phyloP scores from a whole-genome alignment of 148 eudicot genomes.

The Amaranthus cruentus region DNA sequence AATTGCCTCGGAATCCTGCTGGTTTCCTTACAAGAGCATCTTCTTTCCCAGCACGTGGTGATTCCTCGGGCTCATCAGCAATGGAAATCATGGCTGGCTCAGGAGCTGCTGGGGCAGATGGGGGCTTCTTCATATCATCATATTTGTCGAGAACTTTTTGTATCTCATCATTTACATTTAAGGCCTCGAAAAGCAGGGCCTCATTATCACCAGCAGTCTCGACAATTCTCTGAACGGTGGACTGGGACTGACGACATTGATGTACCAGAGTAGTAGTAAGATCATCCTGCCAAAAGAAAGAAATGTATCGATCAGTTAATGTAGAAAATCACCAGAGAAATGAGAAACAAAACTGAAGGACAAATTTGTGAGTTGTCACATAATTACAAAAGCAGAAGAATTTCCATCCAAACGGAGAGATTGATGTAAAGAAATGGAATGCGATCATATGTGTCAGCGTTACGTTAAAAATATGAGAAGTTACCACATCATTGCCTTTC shows the following conservation, averaged over 20 bases:
- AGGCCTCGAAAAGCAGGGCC: constrained; percentile 94
- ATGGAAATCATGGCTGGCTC: constrained; percentile 93
- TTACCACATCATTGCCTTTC: no score
- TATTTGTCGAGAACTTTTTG: constrained; percentile 72
- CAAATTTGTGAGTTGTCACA: no score
- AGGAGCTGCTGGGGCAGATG: constrained; percentile 39
- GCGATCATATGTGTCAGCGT: no score
- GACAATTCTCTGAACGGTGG: constrained; percentile 67
- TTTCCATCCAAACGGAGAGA: no score
- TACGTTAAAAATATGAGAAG: no score
- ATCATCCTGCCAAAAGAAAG: constrained; percentile 59
- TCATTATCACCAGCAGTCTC: constrained; percentile 86
- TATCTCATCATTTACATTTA: constrained; percentile 90
- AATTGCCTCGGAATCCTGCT: constrained; percentile 35
- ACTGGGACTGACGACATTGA: constrained; percentile 77
- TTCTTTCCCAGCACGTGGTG: constrained; percentile 59
- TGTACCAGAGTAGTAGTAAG: constrained; percentile 76
- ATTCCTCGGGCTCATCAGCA: constrained; percentile 87
- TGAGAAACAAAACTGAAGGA: no score
- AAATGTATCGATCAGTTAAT: no score
- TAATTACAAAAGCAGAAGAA: no score
- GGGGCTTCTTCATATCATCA: constrained; percentile 67
- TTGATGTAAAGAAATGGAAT: no score
- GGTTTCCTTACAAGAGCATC: constrained; percentile 64
- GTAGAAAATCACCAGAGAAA: no score